A percentile compares a stretch with the other conserved stretches of the same genome.
Conservation (phyloP, 176 grass and related monocot genomes). For the Pontederia paniculata region DNA sequence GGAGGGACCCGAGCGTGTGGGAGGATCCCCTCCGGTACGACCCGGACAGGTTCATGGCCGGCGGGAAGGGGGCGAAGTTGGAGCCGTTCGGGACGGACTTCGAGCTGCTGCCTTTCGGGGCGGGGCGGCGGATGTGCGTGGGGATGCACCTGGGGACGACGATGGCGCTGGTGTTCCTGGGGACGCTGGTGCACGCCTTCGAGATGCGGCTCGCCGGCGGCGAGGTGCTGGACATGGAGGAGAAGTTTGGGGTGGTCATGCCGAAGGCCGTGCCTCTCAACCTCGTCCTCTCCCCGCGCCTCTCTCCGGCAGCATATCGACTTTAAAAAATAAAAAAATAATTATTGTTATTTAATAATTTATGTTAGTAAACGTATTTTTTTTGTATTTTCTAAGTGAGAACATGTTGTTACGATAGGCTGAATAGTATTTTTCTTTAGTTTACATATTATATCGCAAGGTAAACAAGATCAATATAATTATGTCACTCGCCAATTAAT, state of each 20-base stretch:
- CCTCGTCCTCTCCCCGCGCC: neutral
- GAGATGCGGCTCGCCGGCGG: neutral
- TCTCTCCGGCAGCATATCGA: neutral
- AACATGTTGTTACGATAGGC: no score
- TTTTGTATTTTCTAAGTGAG: no score
- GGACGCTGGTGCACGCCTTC: neutral
- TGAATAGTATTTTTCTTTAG: no score
- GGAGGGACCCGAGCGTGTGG: conserved; percentile 16
- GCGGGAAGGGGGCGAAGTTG: neutral
- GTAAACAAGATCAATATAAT: no score
- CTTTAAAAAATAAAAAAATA: no score
- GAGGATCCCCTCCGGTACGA: conserved; percentile 15
- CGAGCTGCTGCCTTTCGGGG: conserved; percentile 9
- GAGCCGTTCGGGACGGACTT: conserved; percentile 1
- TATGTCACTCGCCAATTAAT: no score
- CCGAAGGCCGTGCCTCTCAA: conserved; percentile 1
- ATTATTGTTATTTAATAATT: no score
- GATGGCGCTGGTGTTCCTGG: conserved; percentile 3
- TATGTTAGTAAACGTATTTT: no score
- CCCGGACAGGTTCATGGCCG: neutral
- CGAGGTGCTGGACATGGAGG: conserved; percentile 4
- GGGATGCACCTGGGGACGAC: neutral
- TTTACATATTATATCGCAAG: no score
- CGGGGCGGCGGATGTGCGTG: conserved; percentile 11
- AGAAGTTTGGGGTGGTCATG: neutral